Base-by-base conservation (phyloP, 163 green algal genomes). In the Chlamydomonas reinhardtii region DNA sequence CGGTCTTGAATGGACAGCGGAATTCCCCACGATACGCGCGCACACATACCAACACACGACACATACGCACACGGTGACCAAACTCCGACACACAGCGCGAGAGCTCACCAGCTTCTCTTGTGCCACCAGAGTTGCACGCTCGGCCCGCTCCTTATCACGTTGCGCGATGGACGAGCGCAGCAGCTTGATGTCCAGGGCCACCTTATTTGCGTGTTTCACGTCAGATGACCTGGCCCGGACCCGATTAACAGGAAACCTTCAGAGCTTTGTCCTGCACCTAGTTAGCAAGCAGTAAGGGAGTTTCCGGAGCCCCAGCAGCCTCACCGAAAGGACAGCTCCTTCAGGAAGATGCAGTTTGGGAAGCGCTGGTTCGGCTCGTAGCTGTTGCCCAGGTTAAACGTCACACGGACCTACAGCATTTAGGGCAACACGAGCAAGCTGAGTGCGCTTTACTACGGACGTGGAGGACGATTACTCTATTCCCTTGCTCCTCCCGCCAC, bases 261-360 rank as follows among this genome's bases (percentile, higher is more conserved):
- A n/a, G n/a, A n/a, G n/a, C n/a, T n/a, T n/a, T n/a, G n/a, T n/a
- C n/a, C n/a, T n/a, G n/a, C n/a, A n/a, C n/a, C n/a, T n/a, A n/a
- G n/a, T n/a, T n/a, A n/a, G n/a, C n/a, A n/a, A n/a, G n/a, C n/a
- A n/a, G n/a, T n/a, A n/a, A n/a, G n/a, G n/a, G n/a, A n/a, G n/a
- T n/a, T n/a, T n/a, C n/a, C n/a, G n/a, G n/a, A n/a, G n/a, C n/a
- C n/a, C n/a, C n/a, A n/a, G n/a, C n/a, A n/a, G n/a, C n/a, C 48
- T 56, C 19, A 95, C 74, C 96, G 91, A 92, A 99, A 99, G 48
- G 95, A 97, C 17, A 99, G 90, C 93, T 99, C 98, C 89, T 99
- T 99, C 24, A 99, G 79, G 84, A 98, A 98, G 43, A 97, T 90
- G 20, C 91, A 75, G 15, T 93, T 82, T 0, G 97, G 97, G 86